Conservation (phyloP, 805 yeast genomes). For the Huiozyma naganishii region DNA sequence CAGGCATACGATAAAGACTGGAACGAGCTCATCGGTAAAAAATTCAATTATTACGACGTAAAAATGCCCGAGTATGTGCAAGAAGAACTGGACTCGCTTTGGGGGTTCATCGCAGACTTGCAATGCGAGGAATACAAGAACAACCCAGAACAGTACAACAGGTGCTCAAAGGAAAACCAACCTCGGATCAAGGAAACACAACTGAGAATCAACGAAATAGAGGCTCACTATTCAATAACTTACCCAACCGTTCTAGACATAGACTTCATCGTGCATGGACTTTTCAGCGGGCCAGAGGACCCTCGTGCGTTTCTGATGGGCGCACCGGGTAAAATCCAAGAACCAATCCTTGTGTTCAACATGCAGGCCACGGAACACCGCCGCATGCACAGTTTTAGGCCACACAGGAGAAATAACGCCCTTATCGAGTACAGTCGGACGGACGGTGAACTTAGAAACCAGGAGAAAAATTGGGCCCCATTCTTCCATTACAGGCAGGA, state of each 20-base stretch:
- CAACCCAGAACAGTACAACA: neutral
- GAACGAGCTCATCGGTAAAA: conserved; percentile 6
- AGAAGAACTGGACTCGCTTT: conserved; percentile 1
- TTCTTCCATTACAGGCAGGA: too few species aligned
- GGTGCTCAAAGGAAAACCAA: neutral
- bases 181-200: neutral
- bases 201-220: neutral
- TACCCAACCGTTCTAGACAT: conserved; percentile 6
- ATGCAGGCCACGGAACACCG: too few species aligned
- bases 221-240: conserved; percentile 8
- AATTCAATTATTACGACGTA: conserved; percentile 4
- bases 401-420: too few species aligned
- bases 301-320: too few species aligned
- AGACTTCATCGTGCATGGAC: conserved; percentile 5
- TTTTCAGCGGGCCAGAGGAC: conserved; percentile 6
- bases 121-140: neutral
- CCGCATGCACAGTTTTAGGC: too few species aligned
- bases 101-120: conserved; percentile 1
- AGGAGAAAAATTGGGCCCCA: too few species aligned
- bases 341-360: too few species aligned
- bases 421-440: too few species aligned
- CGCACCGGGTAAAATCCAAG: too few species aligned
- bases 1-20: conserved; percentile 9
- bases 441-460: too few species aligned
- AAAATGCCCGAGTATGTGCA: conserved; percentile 1